Evolutionary conservation across 108 stramenopile genomes (phyloP), one percentile per base, ranked within the genome.

Genomic region (Fragilariopsis cylindrus): DNA sequence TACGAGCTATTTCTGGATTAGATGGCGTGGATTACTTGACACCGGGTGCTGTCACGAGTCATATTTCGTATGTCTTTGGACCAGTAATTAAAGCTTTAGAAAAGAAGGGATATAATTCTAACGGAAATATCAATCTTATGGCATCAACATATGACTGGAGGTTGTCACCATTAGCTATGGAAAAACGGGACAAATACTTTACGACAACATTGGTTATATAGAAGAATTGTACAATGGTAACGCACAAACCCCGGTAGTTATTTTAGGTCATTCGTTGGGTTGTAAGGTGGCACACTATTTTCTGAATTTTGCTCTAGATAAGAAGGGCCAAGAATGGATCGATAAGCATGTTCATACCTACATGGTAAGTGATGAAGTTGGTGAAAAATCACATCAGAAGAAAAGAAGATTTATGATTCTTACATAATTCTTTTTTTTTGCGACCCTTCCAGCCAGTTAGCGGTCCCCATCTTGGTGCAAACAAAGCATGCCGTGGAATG

Each of bases 381-480:
- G 18, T 57, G 7, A 2, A 7, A 18, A 43, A 3, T 0, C 12
- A 42, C 39, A 62, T 62, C 13, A 57, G 7, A 7, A 18, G 7
- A n/a, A 19, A 57, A 57, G 15, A 19, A 18, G 7, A 7, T 57
- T 19, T 19, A 57, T n/a, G 2, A 7, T 9, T 18, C 57, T 57
- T 19, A 57, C 57, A 19, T 57, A 0, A 1, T 62, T 40, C 3
- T 6, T 5, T 62, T 41, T 42, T 40, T 6, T 42, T 41, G 0
- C 8, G 30, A 9, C 15, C 3, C 4, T 15, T 15, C 1, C 39
- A 62, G 60, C 85, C 85, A 6, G 76, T 90, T 21, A 87, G 87
- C 21, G 89, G 83, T 0, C 89, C 89, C 2, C 89, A 88, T 67
- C 62, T 85, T 4, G 89, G 89, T 7, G 81, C 87, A 3, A 85